phyloP scores from a whole-genome alignment of 2,329 filamentous ascomycete species.

The Paracorniculantispora psalliotae region DNA sequence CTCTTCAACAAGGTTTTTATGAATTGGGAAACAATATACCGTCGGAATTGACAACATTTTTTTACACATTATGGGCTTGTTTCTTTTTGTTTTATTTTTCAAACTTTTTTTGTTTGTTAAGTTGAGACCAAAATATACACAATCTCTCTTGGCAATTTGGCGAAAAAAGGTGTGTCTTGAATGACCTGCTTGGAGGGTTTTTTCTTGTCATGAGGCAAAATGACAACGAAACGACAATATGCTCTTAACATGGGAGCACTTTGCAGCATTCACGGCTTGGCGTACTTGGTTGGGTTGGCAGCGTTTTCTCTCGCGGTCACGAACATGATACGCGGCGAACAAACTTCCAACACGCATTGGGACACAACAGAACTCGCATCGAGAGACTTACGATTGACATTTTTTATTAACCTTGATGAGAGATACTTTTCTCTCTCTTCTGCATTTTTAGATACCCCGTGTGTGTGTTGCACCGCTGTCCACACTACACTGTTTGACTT shows the following conservation, averaged over 20 bases:
- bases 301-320: not conserved
- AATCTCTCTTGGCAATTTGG: slow-evolving; percentile 13
- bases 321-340: too few species aligned
- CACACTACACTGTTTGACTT: not conserved
- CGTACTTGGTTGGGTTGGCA: not conserved
- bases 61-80: slow-evolving; percentile 1
- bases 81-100: slow-evolving; percentile 14
- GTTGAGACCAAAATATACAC: slow-evolving; percentile 13
- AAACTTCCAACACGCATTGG: not conserved
- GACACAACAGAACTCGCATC: not conserved
- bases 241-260: too few species aligned
- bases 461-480: not conserved
- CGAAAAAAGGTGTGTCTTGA: not conserved
- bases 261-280: not conserved
- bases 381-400: not conserved
- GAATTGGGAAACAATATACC: slow-evolving; percentile 6
- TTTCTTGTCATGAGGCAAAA: not conserved
- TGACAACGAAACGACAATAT: too few species aligned
- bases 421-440: not conserved
- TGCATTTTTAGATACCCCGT: not conserved
- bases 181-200: not conserved
- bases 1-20: slow-evolving; percentile 13
- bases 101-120: slow-evolving; percentile 11
- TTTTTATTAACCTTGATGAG: not conserved
- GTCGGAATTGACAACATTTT: slow-evolving; percentile 2